These are phyloP conservation scores for Pugionium cornutum DNA, from an alignment of 345 rosid species.

Conservation along the genomic window DNA sequence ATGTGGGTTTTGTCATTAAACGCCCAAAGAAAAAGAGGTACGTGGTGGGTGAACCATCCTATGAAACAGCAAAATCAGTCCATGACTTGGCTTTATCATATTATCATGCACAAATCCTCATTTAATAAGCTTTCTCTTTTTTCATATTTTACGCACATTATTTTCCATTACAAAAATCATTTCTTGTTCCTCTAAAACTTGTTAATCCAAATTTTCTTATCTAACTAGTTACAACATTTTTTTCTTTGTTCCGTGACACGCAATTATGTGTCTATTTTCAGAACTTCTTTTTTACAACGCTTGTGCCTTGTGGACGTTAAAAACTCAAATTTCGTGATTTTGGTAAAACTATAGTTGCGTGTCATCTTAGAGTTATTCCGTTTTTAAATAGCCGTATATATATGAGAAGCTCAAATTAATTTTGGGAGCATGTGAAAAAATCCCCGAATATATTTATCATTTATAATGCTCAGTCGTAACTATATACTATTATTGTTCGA, in stretches of 20 bases:
- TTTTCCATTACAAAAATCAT: constrained; percentile 26
- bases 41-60: constrained; percentile 83
- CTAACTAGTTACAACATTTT: constrained; percentile 27
- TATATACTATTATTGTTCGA: no score
- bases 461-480: no score
- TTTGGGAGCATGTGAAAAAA: no score
- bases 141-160: constrained; percentile 12
- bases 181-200: constrained; percentile 32
- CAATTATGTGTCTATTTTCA: constrained; percentile 16
- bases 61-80: constrained; percentile 33
- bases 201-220: constrained; percentile 29
- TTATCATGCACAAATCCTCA: constrained; percentile 28
- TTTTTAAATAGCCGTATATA: no score
- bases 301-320: not conserved
- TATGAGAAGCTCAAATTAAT: no score
- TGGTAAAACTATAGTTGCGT: not conserved
- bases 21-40: constrained; percentile 53
- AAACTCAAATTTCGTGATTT: not conserved
- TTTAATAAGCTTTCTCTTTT: constrained; percentile 18
- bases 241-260: constrained; percentile 23
- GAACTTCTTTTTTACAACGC: not conserved
- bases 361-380: no score
- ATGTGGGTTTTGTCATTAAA: constrained; percentile 57
- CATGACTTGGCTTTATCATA: constrained; percentile 37
- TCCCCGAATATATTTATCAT: no score